Conservation (phyloP, 73 alveolate species). For the Blepharisma stoltei region DNA sequence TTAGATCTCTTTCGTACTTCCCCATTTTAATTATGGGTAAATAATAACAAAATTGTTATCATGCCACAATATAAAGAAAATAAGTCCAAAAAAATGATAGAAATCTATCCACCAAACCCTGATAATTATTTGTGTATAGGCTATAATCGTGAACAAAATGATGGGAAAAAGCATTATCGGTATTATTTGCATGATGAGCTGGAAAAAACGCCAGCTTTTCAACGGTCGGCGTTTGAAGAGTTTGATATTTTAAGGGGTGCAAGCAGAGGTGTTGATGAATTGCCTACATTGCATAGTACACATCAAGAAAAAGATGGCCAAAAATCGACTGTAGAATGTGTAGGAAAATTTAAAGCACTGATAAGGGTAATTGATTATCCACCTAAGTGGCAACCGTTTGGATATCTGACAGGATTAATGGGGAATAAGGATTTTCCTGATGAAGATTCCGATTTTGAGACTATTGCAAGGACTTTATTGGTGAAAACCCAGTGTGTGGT, state of each 20-base stretch:
- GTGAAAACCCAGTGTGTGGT: background rate
- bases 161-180: background rate
- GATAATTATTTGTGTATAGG: conserved; percentile 8
- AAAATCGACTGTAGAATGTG: background rate
- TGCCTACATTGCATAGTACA: background rate
- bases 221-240: background rate
- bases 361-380: conserved; percentile 14
- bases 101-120: conserved; percentile 17
- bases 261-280: conserved; percentile 20
- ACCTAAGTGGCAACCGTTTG: background rate
- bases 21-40: no score
- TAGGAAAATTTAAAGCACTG: conserved; percentile 24
- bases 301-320: conserved; percentile 12
- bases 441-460: background rate
- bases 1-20: no score
- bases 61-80: background rate
- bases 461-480: background rate
- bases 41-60: background rate
- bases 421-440: background rate
- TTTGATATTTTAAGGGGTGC: conserved; percentile 1
- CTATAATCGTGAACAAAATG: background rate
- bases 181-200: background rate
- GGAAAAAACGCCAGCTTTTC: conserved; percentile 5
- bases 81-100: background rate
- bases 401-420: no score